Evolutionary conservation across 1,284 basidiomycete species (phyloP).

Genomic region (Marasmius tenuissimus): DNA sequence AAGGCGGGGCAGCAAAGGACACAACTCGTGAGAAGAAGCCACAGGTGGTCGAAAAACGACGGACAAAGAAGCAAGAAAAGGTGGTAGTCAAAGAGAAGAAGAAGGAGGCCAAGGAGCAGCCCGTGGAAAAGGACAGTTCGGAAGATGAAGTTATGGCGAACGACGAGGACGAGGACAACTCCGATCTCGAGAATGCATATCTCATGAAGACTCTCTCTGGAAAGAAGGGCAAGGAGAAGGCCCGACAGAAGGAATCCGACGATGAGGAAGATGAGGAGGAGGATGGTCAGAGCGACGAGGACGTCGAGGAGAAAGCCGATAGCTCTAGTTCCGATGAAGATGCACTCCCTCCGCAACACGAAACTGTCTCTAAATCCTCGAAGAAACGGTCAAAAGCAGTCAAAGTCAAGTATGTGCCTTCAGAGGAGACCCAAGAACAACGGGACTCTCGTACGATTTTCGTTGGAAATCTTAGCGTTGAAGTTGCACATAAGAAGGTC

Average conservation of each 20-base stretch:
- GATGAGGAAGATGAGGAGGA: conserved; percentile 14
- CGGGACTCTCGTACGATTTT: conserved; percentile 87
- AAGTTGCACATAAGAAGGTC: conserved; percentile 73
- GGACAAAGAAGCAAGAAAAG: background rate
- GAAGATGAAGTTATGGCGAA: conserved; percentile 18
- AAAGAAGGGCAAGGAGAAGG: conserved; percentile 9
- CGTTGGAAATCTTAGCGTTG: conserved; percentile 86
- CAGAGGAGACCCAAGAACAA: conserved; percentile 67
- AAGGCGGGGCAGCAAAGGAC: background rate
- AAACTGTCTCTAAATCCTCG: conserved; percentile 31
- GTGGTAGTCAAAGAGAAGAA: background rate
- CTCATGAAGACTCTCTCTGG: conserved; percentile 6
- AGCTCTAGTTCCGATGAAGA: conserved; percentile 23
- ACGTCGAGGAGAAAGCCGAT: conserved; percentile 29
- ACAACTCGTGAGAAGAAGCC: background rate
- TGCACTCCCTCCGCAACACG: conserved; percentile 44
- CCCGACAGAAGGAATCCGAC: conserved; percentile 8
- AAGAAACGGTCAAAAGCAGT: conserved; percentile 21
- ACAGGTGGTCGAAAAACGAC: background rate
- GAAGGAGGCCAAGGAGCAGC: background rate
- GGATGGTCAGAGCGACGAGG: conserved; percentile 1
- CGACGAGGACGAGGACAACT: conserved; percentile 32
- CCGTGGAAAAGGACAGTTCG: background rate
- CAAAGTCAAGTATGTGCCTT: conserved; percentile 46
- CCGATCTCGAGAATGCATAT: conserved; percentile 34